These are phyloP conservation scores for Anisodus tanguticus DNA, from an alignment of 257 asterid genomes.

Conservation along the genomic window DNA sequence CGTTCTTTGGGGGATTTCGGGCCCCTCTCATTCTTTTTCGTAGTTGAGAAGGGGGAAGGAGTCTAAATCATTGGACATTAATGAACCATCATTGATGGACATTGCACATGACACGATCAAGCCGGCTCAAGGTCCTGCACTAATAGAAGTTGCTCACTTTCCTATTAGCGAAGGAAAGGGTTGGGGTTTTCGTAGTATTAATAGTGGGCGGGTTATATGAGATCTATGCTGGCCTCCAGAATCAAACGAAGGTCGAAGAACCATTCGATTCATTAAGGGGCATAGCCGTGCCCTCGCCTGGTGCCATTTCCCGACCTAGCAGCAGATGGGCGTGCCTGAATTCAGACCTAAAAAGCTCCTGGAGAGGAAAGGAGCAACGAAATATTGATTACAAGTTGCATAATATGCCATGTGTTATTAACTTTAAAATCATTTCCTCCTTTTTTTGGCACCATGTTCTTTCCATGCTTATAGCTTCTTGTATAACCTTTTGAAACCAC, in stretches of 20 bases:
- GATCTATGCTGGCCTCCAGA: neutral
- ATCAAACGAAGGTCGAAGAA: neutral
- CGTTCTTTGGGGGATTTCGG: neutral
- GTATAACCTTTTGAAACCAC: conserved; percentile 1
- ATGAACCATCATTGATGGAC: too few relatives aligned
- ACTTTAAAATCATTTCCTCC: neutral
- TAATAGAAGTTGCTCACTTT: too few relatives aligned
- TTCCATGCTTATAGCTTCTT: neutral
- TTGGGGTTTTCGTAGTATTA: neutral
- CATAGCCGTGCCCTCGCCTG: neutral
- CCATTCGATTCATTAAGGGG: neutral
- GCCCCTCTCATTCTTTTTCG: neutral
- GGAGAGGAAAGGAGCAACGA: neutral
- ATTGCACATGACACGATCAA: too few relatives aligned
- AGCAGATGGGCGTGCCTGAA: neutral
- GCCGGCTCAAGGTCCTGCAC: too few relatives aligned
- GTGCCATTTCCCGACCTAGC: neutral
- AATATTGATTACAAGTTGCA: conserved; percentile 8
- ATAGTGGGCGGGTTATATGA: neutral
- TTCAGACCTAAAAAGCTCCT: neutral
- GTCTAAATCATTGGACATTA: too few relatives aligned
- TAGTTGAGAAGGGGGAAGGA: too few relatives aligned
- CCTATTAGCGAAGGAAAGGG: neutral
- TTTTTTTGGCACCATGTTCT: neutral
- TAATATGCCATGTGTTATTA: neutral